Conservation (phyloP, 1,284 basidiomycete species). For the Phlebopus sp. region DNA sequence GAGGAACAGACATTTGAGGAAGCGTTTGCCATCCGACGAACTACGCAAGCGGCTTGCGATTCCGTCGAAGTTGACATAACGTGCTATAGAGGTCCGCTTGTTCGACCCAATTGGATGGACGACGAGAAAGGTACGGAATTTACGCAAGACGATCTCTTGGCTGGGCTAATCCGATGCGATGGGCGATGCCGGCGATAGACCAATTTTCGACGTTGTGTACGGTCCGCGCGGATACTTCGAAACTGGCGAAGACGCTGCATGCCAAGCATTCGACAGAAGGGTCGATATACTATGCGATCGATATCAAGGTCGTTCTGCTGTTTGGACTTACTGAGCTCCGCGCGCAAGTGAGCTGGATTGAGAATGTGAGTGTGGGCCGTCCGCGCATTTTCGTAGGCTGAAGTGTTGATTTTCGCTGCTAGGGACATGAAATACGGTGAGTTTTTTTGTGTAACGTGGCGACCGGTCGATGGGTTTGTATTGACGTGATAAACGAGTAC, state of each 20-base stretch:
- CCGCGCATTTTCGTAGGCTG: not conserved
- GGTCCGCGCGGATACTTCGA: constrained; percentile 37
- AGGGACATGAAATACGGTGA: constrained; percentile 32
- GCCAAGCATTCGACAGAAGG: constrained; percentile 17
- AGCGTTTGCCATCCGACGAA: constrained; percentile 20
- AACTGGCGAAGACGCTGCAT: constrained; percentile 21
- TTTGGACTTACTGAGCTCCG: constrained; percentile 47
- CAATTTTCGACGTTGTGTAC: constrained; percentile 38
- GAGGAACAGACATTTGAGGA: constrained; percentile 35
- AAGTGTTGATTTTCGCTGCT: constrained; percentile 8
- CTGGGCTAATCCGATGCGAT: not conserved
- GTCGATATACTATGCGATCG: constrained; percentile 32
- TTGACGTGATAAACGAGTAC: constrained; percentile 21
- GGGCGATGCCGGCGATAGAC: too few species aligned
- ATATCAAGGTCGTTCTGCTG: constrained; percentile 39
- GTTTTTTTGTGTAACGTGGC: constrained; percentile 8
- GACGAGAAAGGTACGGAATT: constrained; percentile 17
- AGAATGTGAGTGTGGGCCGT: constrained; percentile 34
- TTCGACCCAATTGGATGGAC: constrained; percentile 26
- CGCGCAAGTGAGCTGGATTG: constrained; percentile 44
- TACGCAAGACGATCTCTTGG: not conserved
- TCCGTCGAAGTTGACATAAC: constrained; percentile 24
- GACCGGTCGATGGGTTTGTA: not conserved
- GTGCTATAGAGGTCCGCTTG: constrained; percentile 25
- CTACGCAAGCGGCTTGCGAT: constrained; percentile 19